phyloP scores from a whole-genome alignment of 2,329 filamentous ascomycete genomes.

The Fusarium stilboides region DNA sequence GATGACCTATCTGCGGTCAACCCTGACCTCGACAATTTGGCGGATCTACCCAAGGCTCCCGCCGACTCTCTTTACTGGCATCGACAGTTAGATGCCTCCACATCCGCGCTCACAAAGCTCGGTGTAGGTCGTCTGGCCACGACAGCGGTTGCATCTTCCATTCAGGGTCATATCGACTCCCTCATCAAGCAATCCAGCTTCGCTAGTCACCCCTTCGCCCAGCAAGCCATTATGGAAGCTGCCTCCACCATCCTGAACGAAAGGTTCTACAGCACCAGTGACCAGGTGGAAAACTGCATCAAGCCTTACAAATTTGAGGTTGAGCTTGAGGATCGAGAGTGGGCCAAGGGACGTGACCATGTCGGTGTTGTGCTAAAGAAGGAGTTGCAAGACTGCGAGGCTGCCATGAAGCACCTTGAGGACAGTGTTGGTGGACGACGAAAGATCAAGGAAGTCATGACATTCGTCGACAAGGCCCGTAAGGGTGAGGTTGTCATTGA shows the following conservation, averaged over 20 bases:
- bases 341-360: slow-evolving; percentile 87
- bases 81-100: slow-evolving; percentile 92
- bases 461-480: slow-evolving; percentile 90
- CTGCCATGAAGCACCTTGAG: slow-evolving; percentile 82
- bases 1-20: slow-evolving; percentile 80
- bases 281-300: slow-evolving; percentile 98
- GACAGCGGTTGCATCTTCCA: slow-evolving; percentile 88
- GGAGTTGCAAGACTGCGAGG: slow-evolving; percentile 87
- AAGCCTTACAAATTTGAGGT: slow-evolving; percentile 99
- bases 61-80: slow-evolving; percentile 92
- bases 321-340: slow-evolving; percentile 92
- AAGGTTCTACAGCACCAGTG: slow-evolving; percentile 95
- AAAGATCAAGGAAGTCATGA: slow-evolving; percentile 90
- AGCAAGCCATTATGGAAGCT: slow-evolving; percentile 92
- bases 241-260: slow-evolving; percentile 93
- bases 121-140: slow-evolving; percentile 94
- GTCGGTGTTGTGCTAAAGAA: slow-evolving; percentile 85
- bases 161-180: slow-evolving; percentile 86
- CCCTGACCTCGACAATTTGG: slow-evolving; percentile 79
- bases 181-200: slow-evolving; percentile 88
- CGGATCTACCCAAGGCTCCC: slow-evolving; percentile 86
- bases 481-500: slow-evolving; percentile 89
- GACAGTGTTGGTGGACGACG: slow-evolving; percentile 82
- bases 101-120: slow-evolving; percentile 90
- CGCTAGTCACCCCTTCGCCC: slow-evolving; percentile 89